Evolutionary conservation across 2,329 filamentous ascomycete species (phyloP).

Genomic region (Aureobasidium sp.): DNA sequence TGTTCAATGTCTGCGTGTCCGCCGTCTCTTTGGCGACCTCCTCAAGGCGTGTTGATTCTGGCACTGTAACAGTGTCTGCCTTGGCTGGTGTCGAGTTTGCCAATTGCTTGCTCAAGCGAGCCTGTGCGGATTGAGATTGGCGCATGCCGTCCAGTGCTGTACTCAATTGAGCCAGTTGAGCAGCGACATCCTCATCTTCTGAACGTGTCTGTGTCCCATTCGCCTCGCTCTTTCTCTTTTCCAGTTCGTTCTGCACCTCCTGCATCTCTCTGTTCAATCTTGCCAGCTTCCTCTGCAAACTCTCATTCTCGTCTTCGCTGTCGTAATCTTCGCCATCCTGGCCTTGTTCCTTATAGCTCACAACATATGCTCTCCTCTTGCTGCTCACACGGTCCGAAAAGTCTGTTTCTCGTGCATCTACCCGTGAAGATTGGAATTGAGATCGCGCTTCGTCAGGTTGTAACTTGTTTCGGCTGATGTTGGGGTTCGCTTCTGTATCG

Average conservation of each 20-base stretch:
- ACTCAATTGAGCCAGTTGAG: slow-evolving; percentile 19
- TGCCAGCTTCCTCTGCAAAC: slow-evolving; percentile 69
- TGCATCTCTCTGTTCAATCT: slow-evolving; percentile 76
- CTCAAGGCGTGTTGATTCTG: background rate
- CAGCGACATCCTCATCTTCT: slow-evolving; percentile 39
- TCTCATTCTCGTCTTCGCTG: slow-evolving; percentile 74
- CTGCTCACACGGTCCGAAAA: slow-evolving; percentile 83
- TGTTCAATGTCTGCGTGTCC: slow-evolving; percentile 58
- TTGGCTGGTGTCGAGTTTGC: background rate
- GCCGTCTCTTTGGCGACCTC: slow-evolving; percentile 4
- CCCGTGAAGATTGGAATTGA: slow-evolving; percentile 66
- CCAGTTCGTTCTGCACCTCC: slow-evolving; percentile 52
- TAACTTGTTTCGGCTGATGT: slow-evolving; percentile 68
- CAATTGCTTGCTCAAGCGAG: slow-evolving; percentile 13
- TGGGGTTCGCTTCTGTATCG: slow-evolving; percentile 29
- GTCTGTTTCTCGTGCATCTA: slow-evolving; percentile 73
- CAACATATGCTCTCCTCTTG: slow-evolving; percentile 77
- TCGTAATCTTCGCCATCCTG: slow-evolving; percentile 54
- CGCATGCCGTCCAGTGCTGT: slow-evolving; percentile 16
- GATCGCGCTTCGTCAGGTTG: slow-evolving; percentile 72
- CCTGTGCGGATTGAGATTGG: slow-evolving; percentile 17
- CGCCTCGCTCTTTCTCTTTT: slow-evolving; percentile 32
- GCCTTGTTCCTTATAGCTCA: slow-evolving; percentile 49
- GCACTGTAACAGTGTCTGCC: slow-evolving; percentile 1
- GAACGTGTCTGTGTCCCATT: slow-evolving; percentile 35